Evolutionary conservation across 352 stramenopile species (phyloP), one percentile per base, ranked within the genome.

Genomic region (Phytophthora quininea): DNA sequence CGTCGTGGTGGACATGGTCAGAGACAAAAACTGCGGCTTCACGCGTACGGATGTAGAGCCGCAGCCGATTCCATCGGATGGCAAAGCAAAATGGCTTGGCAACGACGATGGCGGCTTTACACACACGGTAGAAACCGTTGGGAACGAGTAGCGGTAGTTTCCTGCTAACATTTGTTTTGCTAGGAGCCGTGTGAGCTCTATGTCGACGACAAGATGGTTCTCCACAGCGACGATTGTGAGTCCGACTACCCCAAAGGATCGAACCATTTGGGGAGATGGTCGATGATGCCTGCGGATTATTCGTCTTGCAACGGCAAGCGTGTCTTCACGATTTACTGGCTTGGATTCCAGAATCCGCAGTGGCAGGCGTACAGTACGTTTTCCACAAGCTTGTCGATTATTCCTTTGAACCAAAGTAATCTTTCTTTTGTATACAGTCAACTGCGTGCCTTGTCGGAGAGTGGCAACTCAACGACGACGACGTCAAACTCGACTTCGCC

Each of bases 131-230:
- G 38, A 46, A 15, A 4, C 19, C 9, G 9, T 5, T 14, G 38
- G 9, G 0, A 46, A 12, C 38, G 19, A 10, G 7, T 43, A 43
- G 38, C 19, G 14, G 4, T 46, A 3, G 4, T 46, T 24, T 46
- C 4, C 3, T 15, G 38, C 3, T 10, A 46, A 24, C 19, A 14
- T 15, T 43, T 43, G 37, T 43, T 14, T 15, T n/a, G 65, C 7
- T 27, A 80, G 64, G 73, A 69, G 6, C 74, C 77, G 4, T 86
- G 74, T n/a, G 74, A 86, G 33, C 62, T 84, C 35, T 86, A 77
- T 65, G 35, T 84, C 27, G 76, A 82, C 40, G 59, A 76, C 62
- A 80, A 58, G 11, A 66, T 67, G 37, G 72, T 77, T 11, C 65
- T 75, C 6, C 58, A 64, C 24, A 62, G 71, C 59, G 65, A 79